phyloP scores from a whole-genome alignment of 1,139 yeast genomes.

The Yarrowia galli region DNA sequence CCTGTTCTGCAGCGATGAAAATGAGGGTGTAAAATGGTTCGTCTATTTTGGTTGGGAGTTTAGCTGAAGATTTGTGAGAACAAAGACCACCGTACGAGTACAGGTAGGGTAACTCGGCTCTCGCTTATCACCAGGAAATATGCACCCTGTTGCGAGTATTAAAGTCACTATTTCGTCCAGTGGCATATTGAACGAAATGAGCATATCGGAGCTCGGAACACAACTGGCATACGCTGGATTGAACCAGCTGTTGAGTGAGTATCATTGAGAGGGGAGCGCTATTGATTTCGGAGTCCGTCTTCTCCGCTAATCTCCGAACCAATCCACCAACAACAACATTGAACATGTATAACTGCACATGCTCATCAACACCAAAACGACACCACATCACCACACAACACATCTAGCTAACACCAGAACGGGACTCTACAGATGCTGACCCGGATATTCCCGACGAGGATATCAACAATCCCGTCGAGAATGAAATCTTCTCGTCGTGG shows the following conservation, averaged over 20 bases:
- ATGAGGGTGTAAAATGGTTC: not conserved
- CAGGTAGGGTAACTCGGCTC: slow-evolving; percentile 30
- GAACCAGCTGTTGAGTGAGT: slow-evolving; percentile 34
- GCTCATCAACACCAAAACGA: too few relatives aligned
- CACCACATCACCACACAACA: too few relatives aligned
- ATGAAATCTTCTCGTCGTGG: slow-evolving; percentile 97
- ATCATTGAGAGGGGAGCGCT: not conserved
- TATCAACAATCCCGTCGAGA: slow-evolving; percentile 88
- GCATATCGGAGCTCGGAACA: slow-evolving; percentile 37
- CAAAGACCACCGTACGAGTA: not conserved
- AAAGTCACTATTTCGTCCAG: slow-evolving; percentile 30
- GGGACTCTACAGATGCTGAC: slow-evolving; percentile 54
- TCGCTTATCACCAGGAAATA: slow-evolving; percentile 38
- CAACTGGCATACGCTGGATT: slow-evolving; percentile 35
- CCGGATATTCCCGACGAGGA: slow-evolving; percentile 60
- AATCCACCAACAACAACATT: not conserved
- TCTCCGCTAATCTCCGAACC: slow-evolving; percentile 21
- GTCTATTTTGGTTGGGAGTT: slow-evolving; percentile 12
- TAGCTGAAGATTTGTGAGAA: not conserved
- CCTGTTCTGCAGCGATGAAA: not conserved
- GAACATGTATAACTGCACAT: too few relatives aligned
- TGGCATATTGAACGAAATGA: slow-evolving; percentile 14
- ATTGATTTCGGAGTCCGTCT: not conserved
- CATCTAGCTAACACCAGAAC: slow-evolving; percentile 34
- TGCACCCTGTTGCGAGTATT: slow-evolving; percentile 32